phyloP scores from a whole-genome alignment of 129 eudicot genomes.

The Logfia minima region DNA sequence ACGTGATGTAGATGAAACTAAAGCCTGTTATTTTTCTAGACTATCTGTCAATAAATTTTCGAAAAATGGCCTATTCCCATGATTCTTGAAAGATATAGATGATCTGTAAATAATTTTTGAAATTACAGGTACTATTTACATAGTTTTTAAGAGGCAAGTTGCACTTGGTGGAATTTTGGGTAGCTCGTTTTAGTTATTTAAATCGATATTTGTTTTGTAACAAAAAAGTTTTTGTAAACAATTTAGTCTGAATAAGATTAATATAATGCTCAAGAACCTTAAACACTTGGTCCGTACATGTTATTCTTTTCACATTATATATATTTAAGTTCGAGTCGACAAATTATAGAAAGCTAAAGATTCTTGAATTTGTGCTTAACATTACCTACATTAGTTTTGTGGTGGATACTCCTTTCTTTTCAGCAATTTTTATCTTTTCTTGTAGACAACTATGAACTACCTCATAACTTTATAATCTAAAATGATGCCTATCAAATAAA shows the following conservation, averaged over 20 bases:
- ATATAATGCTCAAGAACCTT: slow-evolving; percentile 14
- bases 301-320: slow-evolving; percentile 19
- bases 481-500: slow-evolving; percentile 11
- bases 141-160: too few relatives aligned
- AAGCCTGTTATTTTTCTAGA: too few relatives aligned
- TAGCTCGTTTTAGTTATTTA: background rate
- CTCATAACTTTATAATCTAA: background rate
- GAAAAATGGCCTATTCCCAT: too few relatives aligned
- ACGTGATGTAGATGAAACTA: too few relatives aligned
- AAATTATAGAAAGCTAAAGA: slow-evolving; percentile 13
- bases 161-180: too few relatives aligned
- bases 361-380: slow-evolving; percentile 24
- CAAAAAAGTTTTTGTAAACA: background rate
- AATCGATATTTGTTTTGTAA: too few relatives aligned
- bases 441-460: background rate
- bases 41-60: too few relatives aligned
- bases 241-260: background rate
- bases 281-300: slow-evolving; percentile 23
- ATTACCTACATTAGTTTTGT: slow-evolving; percentile 26
- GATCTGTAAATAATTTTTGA: too few relatives aligned
- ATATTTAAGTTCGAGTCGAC: slow-evolving; percentile 15
- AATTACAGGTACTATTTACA: too few relatives aligned
- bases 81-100: too few relatives aligned
- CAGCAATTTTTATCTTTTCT: background rate
- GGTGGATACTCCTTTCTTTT: slow-evolving; percentile 15